Percentiles rank a stretch among this genome's conserved stretches.
Evolutionary conservation across 2,329 filamentous ascomycete species (phyloP).

Genomic region (Alternaria longipes): DNA sequence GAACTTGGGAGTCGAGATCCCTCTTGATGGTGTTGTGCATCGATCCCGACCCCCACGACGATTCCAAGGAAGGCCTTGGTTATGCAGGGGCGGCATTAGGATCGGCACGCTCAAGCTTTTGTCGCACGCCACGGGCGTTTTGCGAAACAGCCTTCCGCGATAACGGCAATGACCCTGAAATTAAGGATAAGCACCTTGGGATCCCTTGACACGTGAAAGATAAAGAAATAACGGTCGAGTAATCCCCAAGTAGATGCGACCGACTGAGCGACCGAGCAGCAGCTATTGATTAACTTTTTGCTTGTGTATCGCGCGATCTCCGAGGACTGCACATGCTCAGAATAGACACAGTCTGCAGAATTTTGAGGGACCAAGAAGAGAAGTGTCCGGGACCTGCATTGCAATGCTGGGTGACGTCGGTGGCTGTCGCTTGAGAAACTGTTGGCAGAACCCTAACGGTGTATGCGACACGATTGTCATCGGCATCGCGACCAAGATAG

Average conservation of each 20-base stretch:
- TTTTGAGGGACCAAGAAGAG: slow-evolving; percentile 1
- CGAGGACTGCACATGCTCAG: background rate
- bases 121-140: slow-evolving; percentile 11
- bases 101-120: slow-evolving; percentile 23
- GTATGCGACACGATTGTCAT: slow-evolving; percentile 9
- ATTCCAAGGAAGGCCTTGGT: slow-evolving; percentile 12
- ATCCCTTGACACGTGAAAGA: slow-evolving; percentile 1
- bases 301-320: background rate
- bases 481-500: slow-evolving; percentile 1
- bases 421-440: slow-evolving; percentile 8
- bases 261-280: background rate
- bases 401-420: slow-evolving; percentile 15
- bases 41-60: slow-evolving; percentile 20
- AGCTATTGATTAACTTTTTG: background rate
- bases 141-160: slow-evolving; percentile 21
- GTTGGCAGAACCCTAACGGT: slow-evolving; percentile 7
- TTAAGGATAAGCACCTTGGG: slow-evolving; percentile 14
- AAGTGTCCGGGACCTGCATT: slow-evolving; percentile 18
- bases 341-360: slow-evolving; percentile 7
- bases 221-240: background rate
- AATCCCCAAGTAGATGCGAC: background rate
- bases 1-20: slow-evolving; percentile 8
- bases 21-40: slow-evolving; percentile 8
- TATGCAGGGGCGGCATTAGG: slow-evolving; percentile 27
- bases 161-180: slow-evolving; percentile 18